Conservation (phyloP, 208 protist species). For the Spongospora subterranea region DNA sequence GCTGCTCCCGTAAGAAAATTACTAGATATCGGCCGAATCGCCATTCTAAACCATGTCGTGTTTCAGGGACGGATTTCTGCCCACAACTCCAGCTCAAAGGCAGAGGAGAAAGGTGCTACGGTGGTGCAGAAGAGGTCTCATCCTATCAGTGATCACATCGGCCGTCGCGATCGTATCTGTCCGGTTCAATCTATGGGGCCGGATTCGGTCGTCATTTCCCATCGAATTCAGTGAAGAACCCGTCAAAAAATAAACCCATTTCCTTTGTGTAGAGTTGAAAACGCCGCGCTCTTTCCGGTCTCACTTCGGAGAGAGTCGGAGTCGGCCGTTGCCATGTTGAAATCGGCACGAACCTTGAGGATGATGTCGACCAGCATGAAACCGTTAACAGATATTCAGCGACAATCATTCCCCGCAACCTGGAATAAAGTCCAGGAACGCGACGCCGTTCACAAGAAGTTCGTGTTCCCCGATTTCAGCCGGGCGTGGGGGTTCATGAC, state of each 20-base stretch:
- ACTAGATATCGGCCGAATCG: not conserved
- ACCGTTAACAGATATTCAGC: not conserved
- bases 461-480: constrained; percentile 84
- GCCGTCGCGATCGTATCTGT: not conserved
- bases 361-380: not conserved
- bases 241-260: not conserved
- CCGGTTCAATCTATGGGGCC: not conserved
- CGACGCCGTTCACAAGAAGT: constrained; percentile 72
- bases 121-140: not conserved
- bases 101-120: not conserved
- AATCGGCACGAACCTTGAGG: constrained; percentile 6
- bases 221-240: not conserved
- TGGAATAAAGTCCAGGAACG: constrained; percentile 56
- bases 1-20: constrained; percentile 23
- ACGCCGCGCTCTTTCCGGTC: too few species aligned
- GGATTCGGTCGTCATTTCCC: not conserved
- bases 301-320: too few species aligned
- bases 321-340: too few species aligned
- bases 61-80: constrained; percentile 15
- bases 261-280: too few species aligned
- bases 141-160: not conserved
- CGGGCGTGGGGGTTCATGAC: constrained; percentile 88
- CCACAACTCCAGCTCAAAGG: not conserved
- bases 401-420: not conserved
- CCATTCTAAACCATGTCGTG: not conserved